Evolutionary conservation across 805 yeast genomes (phyloP).

Genomic region (Danielia reshetovae): DNA sequence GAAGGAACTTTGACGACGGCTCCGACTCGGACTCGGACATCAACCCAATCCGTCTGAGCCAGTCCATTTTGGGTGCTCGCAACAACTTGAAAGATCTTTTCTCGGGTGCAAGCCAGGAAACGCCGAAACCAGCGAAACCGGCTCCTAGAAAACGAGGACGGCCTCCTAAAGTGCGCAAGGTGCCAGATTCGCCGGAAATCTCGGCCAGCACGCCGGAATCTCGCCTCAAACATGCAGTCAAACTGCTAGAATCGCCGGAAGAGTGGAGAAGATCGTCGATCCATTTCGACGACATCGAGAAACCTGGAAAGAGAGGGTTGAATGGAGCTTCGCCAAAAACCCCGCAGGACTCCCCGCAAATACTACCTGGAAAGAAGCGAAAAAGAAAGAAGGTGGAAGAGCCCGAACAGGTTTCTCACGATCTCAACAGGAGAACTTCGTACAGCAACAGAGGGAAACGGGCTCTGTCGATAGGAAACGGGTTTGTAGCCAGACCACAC

Average conservation of each 20-base stretch:
- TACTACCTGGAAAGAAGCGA: slow-evolving; percentile 1
- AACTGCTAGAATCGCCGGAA: slow-evolving; percentile 8
- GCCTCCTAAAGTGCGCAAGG: slow-evolving; percentile 1
- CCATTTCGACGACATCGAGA: slow-evolving; percentile 11
- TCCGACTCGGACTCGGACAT: slow-evolving; percentile 8
- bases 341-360: slow-evolving; percentile 1
- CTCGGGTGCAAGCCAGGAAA: slow-evolving; percentile 3
- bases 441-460: slow-evolving; percentile 63
- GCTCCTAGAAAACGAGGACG: slow-evolving; percentile 5
- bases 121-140: slow-evolving; percentile 2
- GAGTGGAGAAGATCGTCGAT: slow-evolving; percentile 3
- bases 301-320: slow-evolving; percentile 3
- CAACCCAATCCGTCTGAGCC: slow-evolving; percentile 9
- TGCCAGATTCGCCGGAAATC: slow-evolving; percentile 8
- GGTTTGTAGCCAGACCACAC: slow-evolving; percentile 66
- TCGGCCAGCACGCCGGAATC: slow-evolving; percentile 14
- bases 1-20: slow-evolving; percentile 4
- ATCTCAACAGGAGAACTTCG: slow-evolving; percentile 43
- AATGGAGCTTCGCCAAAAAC: no score
- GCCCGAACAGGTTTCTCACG: slow-evolving; percentile 5
- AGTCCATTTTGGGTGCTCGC: slow-evolving; percentile 12
- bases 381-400: slow-evolving; percentile 13
- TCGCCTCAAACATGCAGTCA: slow-evolving; percentile 12
- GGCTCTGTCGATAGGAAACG: slow-evolving; percentile 71
- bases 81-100: slow-evolving; percentile 16